phyloP scores from a whole-genome alignment of 2,329 filamentous ascomycete species.

The Saccharata proteae region DNA sequence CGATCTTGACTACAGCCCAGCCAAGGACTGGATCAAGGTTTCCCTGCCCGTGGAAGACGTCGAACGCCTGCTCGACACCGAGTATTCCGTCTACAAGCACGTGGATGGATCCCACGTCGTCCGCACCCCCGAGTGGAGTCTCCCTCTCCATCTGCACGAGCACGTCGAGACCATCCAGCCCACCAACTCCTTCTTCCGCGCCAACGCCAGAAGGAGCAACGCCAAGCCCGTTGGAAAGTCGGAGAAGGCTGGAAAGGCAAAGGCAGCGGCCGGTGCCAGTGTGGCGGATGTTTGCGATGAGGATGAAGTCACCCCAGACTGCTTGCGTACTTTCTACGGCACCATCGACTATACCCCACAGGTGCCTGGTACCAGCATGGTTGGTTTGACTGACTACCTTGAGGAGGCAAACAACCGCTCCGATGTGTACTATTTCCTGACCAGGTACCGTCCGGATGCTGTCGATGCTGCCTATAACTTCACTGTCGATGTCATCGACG shows the following conservation, averaged over 20 bases:
- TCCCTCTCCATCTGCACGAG: slow-evolving; percentile 44
- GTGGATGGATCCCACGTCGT: slow-evolving; percentile 40
- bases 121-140: slow-evolving; percentile 45
- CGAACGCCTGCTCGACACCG: slow-evolving; percentile 40
- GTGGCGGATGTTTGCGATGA: slow-evolving; percentile 22
- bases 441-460: slow-evolving; percentile 10
- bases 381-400: slow-evolving; percentile 39
- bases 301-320: slow-evolving; percentile 28
- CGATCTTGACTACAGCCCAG: slow-evolving; percentile 34
- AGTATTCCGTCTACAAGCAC: slow-evolving; percentile 41
- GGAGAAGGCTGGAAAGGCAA: slow-evolving; percentile 2
- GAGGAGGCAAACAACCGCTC: slow-evolving; percentile 33
- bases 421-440: slow-evolving; percentile 9
- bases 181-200: slow-evolving; percentile 46
- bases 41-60: slow-evolving; percentile 38
- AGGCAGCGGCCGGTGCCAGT: slow-evolving; percentile 3
- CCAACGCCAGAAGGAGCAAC: slow-evolving; percentile 12
- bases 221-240: slow-evolving; percentile 8
- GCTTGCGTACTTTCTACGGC: slow-evolving; percentile 29
- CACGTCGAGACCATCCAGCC: slow-evolving; percentile 50
- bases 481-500: slow-evolving; percentile 10
- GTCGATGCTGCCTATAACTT: slow-evolving; percentile 7
- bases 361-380: slow-evolving; percentile 30
- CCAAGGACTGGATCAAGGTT: slow-evolving; percentile 47
- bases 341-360: slow-evolving; percentile 31